Evolutionary conservation across 2,329 filamentous ascomycete species (phyloP).

Genomic region (Cylindrodendrum hubeiense): DNA sequence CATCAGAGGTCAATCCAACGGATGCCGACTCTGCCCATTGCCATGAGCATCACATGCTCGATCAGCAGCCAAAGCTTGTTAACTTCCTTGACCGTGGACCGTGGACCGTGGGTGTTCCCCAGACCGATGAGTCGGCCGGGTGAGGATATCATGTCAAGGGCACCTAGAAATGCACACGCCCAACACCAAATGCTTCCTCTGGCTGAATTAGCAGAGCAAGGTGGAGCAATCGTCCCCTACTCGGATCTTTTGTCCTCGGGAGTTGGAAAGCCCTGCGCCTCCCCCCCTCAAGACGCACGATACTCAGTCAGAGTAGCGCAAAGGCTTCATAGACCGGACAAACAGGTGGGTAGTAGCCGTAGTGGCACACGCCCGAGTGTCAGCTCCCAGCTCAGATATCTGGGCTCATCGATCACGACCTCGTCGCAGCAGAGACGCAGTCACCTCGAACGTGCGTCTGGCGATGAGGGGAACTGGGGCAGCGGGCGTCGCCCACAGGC

Average conservation of each 20-base stretch:
- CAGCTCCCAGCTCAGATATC: constrained; percentile 15
- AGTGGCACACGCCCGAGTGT: constrained; percentile 20
- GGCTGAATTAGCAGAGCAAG: constrained; percentile 8
- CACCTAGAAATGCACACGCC: constrained; percentile 24
- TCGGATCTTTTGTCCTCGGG: constrained; percentile 32
- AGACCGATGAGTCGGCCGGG: constrained; percentile 14
- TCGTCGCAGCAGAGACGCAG: constrained; percentile 18
- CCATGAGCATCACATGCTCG: constrained; percentile 27
- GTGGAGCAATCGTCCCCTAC: constrained; percentile 23
- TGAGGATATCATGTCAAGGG: constrained; percentile 20
- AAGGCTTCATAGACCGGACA: constrained; percentile 16
- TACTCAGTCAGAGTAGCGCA: constrained; percentile 13
- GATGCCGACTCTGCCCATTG: constrained; percentile 11
- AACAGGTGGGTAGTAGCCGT: constrained; percentile 34
- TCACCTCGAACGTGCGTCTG: constrained; percentile 16
- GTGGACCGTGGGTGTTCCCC: not conserved
- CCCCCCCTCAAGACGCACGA: constrained; percentile 14
- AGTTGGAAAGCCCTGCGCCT: constrained; percentile 21
- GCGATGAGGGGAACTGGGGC: not conserved
- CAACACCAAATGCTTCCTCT: constrained; percentile 19
- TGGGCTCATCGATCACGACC: constrained; percentile 13
- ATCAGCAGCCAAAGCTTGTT: constrained; percentile 11
- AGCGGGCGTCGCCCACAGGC: constrained; percentile 6
- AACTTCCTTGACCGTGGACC: not conserved
- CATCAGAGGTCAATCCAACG: constrained; percentile 20